Base-by-base conservation (phyloP, 176 grass and related monocot genomes). In the Carex myosuroides region DNA sequence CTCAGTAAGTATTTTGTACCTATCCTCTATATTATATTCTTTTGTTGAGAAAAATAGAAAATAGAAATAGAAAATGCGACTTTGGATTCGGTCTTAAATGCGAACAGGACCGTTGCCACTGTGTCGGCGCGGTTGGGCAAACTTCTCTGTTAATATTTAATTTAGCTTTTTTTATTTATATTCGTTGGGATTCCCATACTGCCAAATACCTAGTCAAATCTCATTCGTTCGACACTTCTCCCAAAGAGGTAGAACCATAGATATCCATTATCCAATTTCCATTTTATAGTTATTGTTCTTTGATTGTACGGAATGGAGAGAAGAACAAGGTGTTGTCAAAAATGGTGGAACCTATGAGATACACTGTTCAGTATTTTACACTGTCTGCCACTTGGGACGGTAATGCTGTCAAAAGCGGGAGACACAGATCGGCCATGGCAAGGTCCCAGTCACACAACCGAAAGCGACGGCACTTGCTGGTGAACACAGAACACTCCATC, bases 1-100 rank as follows among this genome's bases (percentile, higher is more conserved):
- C 39, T 22, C 80, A 83, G 86, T 87, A 57, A 61, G 86, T 83
- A 42, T 81, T 42, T 86, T 80, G 1, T 76, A 37, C 30, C 13
- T 79, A 16, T 41, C 3, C 21, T 64, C n/a, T 57, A 55, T 37
- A 35, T 33, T 26, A 29, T 14, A 64, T 26, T 30, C 13, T 65
- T 16, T 70, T 42, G 2, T 8, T 30, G 21, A 21, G 2, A 56
- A 56, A 16, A 6, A 70, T 12, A 70, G 2, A 77, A 61, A 56
- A 32, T 29, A 29, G 11, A 76, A 22, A 74, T 50, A 75, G 26
- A 35, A 71, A 11, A 21, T 78, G 52, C 50, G 26, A 57, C 50
- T 33, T 78, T 6, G 73, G 24, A 57, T 78, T 33, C 26, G 6
- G 22, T 55, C 13, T 57, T 33, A 78, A 17, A 9, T 78, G 73